phyloP scores from a whole-genome alignment of 352 stramenopile genomes.

The Globisporangium nagaii region DNA sequence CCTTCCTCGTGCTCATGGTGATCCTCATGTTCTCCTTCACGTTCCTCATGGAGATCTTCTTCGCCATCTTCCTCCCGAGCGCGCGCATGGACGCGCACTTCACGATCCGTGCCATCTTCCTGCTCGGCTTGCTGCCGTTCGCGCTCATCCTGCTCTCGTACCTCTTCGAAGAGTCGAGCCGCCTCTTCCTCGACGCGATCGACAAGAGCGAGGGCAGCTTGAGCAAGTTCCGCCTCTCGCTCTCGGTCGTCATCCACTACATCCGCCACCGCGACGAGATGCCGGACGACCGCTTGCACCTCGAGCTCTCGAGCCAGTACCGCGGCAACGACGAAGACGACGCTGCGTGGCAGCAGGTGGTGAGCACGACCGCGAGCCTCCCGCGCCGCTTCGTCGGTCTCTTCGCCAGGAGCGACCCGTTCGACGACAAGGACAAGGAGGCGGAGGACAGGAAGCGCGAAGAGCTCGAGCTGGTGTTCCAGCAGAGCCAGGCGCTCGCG shows the following conservation, averaged over 20 bases:
- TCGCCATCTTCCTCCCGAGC: conserved; percentile 84
- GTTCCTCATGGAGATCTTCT: conserved; percentile 89
- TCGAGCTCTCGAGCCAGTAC: conserved; percentile 38
- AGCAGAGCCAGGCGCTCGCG: conserved; percentile 30
- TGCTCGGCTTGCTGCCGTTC: conserved; percentile 69
- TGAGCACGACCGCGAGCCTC: conserved; percentile 30
- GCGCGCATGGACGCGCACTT: conserved; percentile 68
- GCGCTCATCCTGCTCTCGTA: conserved; percentile 83
- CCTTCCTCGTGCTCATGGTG: conserved; percentile 86
- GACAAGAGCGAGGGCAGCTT: conserved; percentile 78
- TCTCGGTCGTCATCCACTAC: conserved; percentile 84
- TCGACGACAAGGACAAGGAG: conserved; percentile 73
- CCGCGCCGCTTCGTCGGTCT: conserved; percentile 32
- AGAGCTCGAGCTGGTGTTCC: conserved; percentile 55
- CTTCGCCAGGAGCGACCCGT: conserved; percentile 56
- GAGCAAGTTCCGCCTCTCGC: conserved; percentile 77
- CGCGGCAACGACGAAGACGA: conserved; percentile 51
- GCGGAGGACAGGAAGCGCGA: conserved; percentile 61
- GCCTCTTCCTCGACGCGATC: conserved; percentile 81
- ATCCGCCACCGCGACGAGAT: conserved; percentile 74
- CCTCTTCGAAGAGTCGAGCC: conserved; percentile 79
- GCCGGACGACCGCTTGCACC: conserved; percentile 69
- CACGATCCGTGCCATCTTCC: conserved; percentile 56
- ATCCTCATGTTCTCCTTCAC: conserved; percentile 89
- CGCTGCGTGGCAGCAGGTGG: conserved; percentile 50